Conservation (phyloP, 345 rosid species). For the Populus nigra region DNA sequence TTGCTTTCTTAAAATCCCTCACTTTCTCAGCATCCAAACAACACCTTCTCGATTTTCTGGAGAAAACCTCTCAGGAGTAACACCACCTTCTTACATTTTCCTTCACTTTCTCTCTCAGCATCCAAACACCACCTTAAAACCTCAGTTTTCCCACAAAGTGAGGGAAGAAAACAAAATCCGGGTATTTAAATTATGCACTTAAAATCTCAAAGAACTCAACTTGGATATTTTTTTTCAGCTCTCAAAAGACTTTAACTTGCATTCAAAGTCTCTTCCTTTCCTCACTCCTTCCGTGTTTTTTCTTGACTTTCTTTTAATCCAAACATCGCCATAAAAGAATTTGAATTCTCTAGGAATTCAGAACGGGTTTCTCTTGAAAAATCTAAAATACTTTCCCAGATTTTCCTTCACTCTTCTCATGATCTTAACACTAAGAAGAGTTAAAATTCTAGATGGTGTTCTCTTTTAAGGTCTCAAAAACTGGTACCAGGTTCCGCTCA, state of each 20-base stretch:
- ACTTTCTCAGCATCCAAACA: constrained; percentile 15
- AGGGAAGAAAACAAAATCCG: neutral
- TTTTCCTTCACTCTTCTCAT: neutral
- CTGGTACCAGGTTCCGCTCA: constrained; percentile 57
- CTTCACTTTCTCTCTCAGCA: neutral
- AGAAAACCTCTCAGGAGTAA: neutral
- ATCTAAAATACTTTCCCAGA: constrained; percentile 37
- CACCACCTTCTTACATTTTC: neutral
- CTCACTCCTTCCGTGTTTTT: neutral
- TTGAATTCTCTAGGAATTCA: constrained; percentile 5
- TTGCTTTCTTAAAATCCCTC: neutral
- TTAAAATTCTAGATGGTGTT: constrained; percentile 43
- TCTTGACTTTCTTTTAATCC: neutral
- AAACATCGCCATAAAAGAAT: constrained; percentile 1
- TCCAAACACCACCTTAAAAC: neutral
- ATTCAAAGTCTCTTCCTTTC: neutral
- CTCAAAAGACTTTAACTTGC: neutral
- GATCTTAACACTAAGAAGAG: neutral
- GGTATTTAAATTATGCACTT: neutral
- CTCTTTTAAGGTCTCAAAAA: constrained; percentile 68
- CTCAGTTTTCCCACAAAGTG: neutral
- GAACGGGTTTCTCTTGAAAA: constrained; percentile 64
- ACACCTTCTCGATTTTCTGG: neutral
- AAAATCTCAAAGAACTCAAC: neutral
- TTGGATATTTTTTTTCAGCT: neutral